phyloP scores from a whole-genome alignment of 768 basidiomycete genomes.

The Kwoniella pini region DNA sequence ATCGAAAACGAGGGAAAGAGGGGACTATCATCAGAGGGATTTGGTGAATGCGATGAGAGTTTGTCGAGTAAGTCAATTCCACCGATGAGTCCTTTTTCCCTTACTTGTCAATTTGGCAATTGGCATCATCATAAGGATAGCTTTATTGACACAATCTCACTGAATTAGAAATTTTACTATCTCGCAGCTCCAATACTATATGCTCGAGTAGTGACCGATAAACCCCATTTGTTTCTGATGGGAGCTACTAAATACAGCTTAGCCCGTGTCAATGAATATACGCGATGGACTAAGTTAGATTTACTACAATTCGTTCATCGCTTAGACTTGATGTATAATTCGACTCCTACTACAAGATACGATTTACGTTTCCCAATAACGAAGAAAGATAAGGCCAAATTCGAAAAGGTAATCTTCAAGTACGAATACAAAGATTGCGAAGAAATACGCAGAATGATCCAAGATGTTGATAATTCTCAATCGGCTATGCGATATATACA shows the following conservation, averaged over 20 bases:
- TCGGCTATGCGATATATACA: not conserved
- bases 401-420: not conserved
- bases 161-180: not conserved
- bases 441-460: not conserved
- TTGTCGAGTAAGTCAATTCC: constrained; percentile 2
- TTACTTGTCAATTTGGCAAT: too few relatives aligned
- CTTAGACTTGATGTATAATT: not conserved
- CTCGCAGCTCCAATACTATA: not conserved
- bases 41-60: constrained; percentile 5
- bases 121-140: too few relatives aligned
- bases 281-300: not conserved
- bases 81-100: too few relatives aligned
- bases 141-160: too few relatives aligned
- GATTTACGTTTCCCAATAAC: constrained; percentile 5
- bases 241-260: too few relatives aligned
- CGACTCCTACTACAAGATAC: not conserved
- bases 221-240: not conserved
- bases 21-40: constrained; percentile 11
- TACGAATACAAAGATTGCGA: not conserved
- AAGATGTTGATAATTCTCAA: not conserved
- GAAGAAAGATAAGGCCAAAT: not conserved
- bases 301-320: constrained; percentile 5
- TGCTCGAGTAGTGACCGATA: not conserved
- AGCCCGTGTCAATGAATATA: too few relatives aligned
- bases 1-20: not conserved